A percentile compares a stretch with the other conserved stretches of the same genome.
Conservation (phyloP, 2,329 filamentous ascomycete species). For the Eurotiales sp. region DNA sequence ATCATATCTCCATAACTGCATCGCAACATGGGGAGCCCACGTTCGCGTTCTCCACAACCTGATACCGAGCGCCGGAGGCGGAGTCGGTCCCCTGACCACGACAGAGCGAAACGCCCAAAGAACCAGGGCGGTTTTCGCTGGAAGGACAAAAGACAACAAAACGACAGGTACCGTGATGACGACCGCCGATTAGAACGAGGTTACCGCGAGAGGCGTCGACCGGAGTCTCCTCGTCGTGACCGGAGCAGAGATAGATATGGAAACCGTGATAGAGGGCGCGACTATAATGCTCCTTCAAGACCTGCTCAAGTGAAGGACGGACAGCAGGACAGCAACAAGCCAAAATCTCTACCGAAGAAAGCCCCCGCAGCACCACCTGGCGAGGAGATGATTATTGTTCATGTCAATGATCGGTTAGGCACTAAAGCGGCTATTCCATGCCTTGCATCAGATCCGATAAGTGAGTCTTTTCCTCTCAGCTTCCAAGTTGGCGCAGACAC, state of each 20-base stretch:
- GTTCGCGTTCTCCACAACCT: conserved; percentile 25
- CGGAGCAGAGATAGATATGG: conserved; percentile 31
- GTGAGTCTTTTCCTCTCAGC: conserved; percentile 27
- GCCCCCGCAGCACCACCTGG: conserved; percentile 33
- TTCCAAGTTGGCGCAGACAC: conserved; percentile 15
- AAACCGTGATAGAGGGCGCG: conserved; percentile 20
- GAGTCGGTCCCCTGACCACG: conserved; percentile 41
- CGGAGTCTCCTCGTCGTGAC: conserved; percentile 37
- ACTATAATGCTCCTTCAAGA: conserved; percentile 20
- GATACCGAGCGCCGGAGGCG: conserved; percentile 35
- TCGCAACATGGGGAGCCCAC: conserved; percentile 9
- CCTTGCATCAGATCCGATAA: conserved; percentile 76
- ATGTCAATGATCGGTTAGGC: conserved; percentile 90
- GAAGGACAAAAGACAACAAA: conserved; percentile 48
- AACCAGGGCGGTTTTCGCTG: conserved; percentile 44
- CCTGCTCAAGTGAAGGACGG: conserved; percentile 25
- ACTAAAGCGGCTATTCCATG: conserved; percentile 95
- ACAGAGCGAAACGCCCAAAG: conserved; percentile 37
- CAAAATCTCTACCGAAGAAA: conserved; percentile 37
- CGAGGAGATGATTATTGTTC: conserved; percentile 88
- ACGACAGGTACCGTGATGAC: conserved; percentile 49
- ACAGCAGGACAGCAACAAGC: conserved; percentile 40
- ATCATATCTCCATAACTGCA: not conserved
- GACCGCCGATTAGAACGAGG: conserved; percentile 52
- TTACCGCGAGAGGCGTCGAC: conserved; percentile 41